A percentile compares a stretch with the other conserved stretches of the same genome.
Conservation (phyloP, 176 grass and related monocot species). For the Triticum urartu region DNA sequence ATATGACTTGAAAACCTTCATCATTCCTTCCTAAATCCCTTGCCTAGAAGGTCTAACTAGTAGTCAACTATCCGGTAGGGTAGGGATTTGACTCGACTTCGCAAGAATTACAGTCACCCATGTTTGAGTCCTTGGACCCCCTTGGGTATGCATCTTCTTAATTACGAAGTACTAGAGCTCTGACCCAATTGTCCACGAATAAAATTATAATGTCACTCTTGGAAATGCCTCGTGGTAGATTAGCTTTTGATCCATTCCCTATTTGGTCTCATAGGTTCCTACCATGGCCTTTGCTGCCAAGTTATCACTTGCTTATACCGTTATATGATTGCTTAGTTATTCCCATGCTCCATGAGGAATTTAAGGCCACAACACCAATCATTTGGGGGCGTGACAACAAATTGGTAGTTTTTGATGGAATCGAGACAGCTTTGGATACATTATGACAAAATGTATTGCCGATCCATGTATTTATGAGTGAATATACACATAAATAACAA, state of each 20-base stretch:
- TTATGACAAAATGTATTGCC: background rate
- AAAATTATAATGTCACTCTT: background rate
- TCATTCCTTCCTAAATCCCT: background rate
- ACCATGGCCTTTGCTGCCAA: background rate
- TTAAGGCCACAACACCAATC: background rate
- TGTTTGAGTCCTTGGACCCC: background rate
- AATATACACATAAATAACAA: background rate
- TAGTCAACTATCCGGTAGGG: background rate
- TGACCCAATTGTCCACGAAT: background rate
- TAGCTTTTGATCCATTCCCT: background rate
- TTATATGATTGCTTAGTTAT: background rate
- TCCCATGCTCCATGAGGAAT: background rate
- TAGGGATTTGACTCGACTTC: too few species aligned
- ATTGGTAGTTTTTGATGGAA: background rate
- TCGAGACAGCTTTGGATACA: background rate
- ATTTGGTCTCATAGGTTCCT: background rate
- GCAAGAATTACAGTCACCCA: background rate
- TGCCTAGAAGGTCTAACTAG: background rate
- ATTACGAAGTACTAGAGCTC: background rate
- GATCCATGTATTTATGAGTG: background rate
- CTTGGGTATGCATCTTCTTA: background rate
- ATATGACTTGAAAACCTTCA: background rate
- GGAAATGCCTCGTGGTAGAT: background rate
- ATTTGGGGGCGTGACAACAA: background rate
- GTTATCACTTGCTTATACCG: background rate